These are phyloP conservation scores for Phoma sp. DNA, from an alignment of 2,329 filamentous ascomycete species.

Conservation along the genomic window DNA sequence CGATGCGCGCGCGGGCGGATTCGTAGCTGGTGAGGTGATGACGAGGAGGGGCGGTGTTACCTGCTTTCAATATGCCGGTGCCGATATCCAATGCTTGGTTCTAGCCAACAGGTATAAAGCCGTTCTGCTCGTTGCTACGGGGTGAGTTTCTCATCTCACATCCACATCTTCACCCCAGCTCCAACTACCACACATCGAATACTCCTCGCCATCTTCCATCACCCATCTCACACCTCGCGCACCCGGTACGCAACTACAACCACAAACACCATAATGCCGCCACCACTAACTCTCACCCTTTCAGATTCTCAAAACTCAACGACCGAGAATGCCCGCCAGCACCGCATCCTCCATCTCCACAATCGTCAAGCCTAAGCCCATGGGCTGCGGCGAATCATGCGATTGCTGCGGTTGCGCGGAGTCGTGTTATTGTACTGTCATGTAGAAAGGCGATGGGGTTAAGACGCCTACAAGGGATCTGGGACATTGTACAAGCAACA, in stretches of 20 bases:
- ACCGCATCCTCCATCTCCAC: slow-evolving; percentile 44
- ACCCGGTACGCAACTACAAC: not conserved
- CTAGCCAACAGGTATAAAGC: not conserved
- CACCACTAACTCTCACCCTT: not conserved
- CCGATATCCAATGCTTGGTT: not conserved
- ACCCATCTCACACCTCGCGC: too few relatives aligned
- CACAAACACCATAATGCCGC: not conserved
- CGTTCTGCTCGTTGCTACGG: not conserved
- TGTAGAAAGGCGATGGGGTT: slow-evolving; percentile 27
- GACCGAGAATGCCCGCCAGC: slow-evolving; percentile 40
- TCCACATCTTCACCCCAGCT: not conserved
- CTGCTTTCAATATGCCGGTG: not conserved
- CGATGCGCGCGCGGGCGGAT: not conserved
- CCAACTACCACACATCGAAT: not conserved
- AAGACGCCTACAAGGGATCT: not conserved
- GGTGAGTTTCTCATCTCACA: not conserved
- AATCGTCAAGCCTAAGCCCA: slow-evolving; percentile 48
- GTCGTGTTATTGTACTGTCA: slow-evolving; percentile 46
- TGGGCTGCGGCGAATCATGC: slow-evolving; percentile 46
- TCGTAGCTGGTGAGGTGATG: slow-evolving; percentile 11
- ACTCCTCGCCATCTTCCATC: too few relatives aligned
- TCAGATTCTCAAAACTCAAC: not conserved
- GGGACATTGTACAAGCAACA: not conserved
- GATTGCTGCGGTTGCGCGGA: slow-evolving; percentile 50
- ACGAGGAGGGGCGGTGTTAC: not conserved